A percentile compares a stretch with the other conserved stretches of the same genome.
These are phyloP conservation scores for Dipsacomyces acuminosporus DNA, from an alignment of 371 early-diverging fungal species.

Conservation along the genomic window DNA sequence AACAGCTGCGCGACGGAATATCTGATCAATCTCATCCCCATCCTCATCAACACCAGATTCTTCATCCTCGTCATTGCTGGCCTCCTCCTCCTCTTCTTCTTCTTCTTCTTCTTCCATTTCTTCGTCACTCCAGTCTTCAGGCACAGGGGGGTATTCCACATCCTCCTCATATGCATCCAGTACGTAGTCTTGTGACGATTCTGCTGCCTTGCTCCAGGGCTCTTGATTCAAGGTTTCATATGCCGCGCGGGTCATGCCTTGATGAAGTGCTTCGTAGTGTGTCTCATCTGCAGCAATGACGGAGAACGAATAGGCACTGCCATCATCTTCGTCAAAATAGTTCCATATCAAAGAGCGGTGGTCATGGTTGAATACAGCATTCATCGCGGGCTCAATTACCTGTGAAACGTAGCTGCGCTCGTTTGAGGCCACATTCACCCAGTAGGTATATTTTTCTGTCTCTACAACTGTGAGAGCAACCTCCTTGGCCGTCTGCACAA, in stretches of 20 bases:
- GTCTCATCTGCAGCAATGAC: conserved; percentile 52
- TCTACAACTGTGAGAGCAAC: conserved; percentile 52
- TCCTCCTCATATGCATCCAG: conserved; percentile 64
- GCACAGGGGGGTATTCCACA: conserved; percentile 49
- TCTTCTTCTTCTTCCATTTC: conserved; percentile 19
- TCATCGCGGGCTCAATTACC: conserved; percentile 63
- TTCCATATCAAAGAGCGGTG: conserved; percentile 63
- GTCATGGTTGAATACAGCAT: conserved; percentile 62
- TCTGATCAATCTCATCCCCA: conserved; percentile 12
- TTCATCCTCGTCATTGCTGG: conserved; percentile 2
- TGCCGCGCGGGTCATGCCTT: conserved; percentile 57
- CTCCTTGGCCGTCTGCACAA: conserved; percentile 47
- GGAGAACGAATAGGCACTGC: conserved; percentile 61
- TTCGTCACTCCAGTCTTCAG: conserved; percentile 29
- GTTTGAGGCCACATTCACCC: conserved; percentile 53
- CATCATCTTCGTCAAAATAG: conserved; percentile 44
- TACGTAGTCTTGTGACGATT: conserved; percentile 59
- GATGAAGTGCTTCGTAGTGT: conserved; percentile 51
- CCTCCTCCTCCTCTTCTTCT: conserved; percentile 15
- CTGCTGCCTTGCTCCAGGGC: conserved; percentile 49
- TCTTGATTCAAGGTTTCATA: conserved; percentile 58
- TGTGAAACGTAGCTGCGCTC: conserved; percentile 54
- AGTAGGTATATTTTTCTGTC: conserved; percentile 47
- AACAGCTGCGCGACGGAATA: conserved; percentile 11
- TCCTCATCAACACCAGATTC: conserved; percentile 8